Percentiles rank a stretch among this genome's conserved stretches.
These are phyloP conservation scores for Luffa acutangula DNA, from an alignment of 306 rosid species.

Conservation along the genomic window DNA sequence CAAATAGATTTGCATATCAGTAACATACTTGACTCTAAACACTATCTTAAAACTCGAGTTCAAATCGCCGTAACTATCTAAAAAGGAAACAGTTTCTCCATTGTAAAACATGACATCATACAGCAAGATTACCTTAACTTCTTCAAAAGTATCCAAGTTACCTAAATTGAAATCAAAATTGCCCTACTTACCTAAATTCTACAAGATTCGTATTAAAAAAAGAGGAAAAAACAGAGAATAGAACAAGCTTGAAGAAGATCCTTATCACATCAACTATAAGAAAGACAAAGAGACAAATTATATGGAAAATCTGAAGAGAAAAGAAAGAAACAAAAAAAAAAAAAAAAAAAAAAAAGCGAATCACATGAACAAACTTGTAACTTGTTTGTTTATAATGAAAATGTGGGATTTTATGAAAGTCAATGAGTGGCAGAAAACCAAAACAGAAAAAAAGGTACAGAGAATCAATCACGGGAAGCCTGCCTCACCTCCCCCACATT, in stretches of 20 bases:
- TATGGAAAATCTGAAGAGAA: not conserved
- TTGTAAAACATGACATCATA: not conserved
- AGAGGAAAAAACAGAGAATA: not conserved
- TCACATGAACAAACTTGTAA: not conserved
- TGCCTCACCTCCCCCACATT: slow-evolving; percentile 6
- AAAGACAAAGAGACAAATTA: not conserved
- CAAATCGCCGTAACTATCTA: not conserved
- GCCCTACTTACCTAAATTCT: too few relatives aligned
- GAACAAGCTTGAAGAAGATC: not conserved
- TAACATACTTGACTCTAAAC: too few relatives aligned
- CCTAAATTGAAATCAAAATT: too few relatives aligned
- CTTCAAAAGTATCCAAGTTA: not conserved
- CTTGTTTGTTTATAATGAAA: not conserved
- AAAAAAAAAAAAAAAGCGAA: not conserved
- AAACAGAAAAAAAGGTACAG: not conserved
- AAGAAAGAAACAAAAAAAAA: not conserved
- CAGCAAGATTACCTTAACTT: not conserved
- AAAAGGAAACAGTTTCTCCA: not conserved
- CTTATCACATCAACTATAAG: not conserved
- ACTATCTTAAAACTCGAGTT: not conserved
- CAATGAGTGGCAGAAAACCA: not conserved
- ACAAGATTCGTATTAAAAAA: not conserved
- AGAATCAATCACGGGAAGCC: slow-evolving; percentile 13
- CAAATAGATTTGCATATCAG: not conserved
- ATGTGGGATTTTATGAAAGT: slow-evolving; percentile 4